Evolutionary conservation across 1,284 basidiomycete genomes (phyloP), one percentile per base, ranked within the genome.

Genomic region (Cystobasidiaceae sp.): DNA sequence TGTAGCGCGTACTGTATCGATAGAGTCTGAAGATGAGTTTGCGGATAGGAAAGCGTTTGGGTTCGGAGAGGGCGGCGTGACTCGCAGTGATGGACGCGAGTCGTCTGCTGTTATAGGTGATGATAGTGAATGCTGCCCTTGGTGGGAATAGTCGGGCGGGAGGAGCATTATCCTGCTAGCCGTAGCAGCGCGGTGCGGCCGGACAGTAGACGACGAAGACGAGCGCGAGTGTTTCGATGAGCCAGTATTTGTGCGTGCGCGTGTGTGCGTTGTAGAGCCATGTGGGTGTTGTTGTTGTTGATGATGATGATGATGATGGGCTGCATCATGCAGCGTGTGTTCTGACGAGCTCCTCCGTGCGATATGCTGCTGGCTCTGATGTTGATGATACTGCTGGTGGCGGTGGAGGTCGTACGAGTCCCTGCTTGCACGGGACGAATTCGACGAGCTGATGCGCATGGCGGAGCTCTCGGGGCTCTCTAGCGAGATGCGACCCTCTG

Each of bases 101-200:
- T 7, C 11, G 28, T 23, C n/a, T 46, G 28, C n/a, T 46, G 21
- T 59, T 30, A 28, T 55, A 64, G n/a, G n/a, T n/a, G n/a, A n/a
- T n/a, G n/a, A n/a, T n/a, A n/a, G n/a, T n/a, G n/a, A n/a, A n/a
- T n/a, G n/a, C n/a, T n/a, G n/a, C n/a, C n/a, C n/a, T n/a, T n/a
- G n/a, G n/a, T n/a, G n/a, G n/a, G n/a, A n/a, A n/a, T n/a, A n/a
- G 30, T 56, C 51, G 15, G 52, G 23, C 4, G 61, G 61, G 2
- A 64, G 61, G 30, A 64, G 61, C 51, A 64, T 56, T 28, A 64
- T 64, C 21, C 61, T 33, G 39, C 61, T 64, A 6, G 61, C 61
- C 17, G 61, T 55, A 4, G 37, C 51, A 48, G 61, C 33, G 39
- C 51, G 51, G 32, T 30, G 37, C 13, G 56, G 56, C 27, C 56